phyloP scores from a whole-genome alignment of 306 rosid genomes.

The Pterocarpus santalinus region DNA sequence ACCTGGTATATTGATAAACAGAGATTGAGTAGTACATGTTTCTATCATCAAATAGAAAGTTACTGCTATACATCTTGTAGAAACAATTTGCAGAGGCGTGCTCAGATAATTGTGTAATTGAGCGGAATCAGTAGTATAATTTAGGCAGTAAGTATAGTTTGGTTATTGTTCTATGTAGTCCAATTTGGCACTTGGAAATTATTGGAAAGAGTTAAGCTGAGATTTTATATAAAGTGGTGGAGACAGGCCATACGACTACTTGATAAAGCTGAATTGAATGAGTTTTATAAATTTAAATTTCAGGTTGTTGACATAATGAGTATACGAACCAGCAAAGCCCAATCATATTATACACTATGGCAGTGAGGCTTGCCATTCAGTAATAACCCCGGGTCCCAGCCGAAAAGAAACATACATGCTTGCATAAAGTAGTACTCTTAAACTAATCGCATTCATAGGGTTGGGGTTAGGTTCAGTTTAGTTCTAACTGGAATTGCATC shows the following conservation, averaged over 20 bases:
- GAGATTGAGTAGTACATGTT: slow-evolving; percentile 29
- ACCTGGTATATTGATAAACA: slow-evolving; percentile 1
- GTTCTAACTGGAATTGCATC: not conserved
- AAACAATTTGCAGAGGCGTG: slow-evolving; percentile 1
- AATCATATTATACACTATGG: not conserved
- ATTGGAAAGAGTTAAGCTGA: not conserved
- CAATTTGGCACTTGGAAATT: not conserved
- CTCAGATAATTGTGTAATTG: slow-evolving; percentile 7
- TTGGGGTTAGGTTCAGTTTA: not conserved
- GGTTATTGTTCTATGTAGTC: not conserved
- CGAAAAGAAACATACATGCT: not conserved
- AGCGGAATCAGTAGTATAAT: not conserved
- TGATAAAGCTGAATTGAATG: not conserved
- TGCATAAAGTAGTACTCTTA: not conserved
- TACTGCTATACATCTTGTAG: slow-evolving; percentile 9
- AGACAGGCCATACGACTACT: not conserved
- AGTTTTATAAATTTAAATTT: not conserved
- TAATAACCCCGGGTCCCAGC: too few species aligned
- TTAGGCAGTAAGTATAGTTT: not conserved
- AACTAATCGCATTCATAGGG: not conserved
- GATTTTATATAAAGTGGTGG: not conserved
- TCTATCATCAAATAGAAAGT: slow-evolving; percentile 22
- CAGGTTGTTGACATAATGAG: not conserved
- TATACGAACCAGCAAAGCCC: not conserved
- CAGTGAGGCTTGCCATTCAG: not conserved